Conservation (phyloP, 2,329 filamentous ascomycete species). For the Ceratocystis ficicola region DNA sequence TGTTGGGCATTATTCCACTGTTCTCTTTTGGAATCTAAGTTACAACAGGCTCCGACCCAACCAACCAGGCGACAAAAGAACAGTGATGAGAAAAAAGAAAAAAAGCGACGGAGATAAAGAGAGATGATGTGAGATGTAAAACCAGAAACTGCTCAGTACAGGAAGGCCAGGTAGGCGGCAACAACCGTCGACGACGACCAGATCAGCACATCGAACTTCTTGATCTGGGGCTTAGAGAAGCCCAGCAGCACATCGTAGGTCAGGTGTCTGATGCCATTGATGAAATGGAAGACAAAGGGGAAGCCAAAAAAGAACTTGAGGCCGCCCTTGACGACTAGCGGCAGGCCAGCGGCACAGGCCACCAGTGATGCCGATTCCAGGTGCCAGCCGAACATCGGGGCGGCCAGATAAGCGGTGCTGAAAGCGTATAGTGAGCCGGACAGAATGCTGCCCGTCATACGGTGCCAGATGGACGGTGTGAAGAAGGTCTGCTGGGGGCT, state of each 20-base stretch:
- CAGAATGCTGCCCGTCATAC: constrained; percentile 66
- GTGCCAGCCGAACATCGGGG: constrained; percentile 58
- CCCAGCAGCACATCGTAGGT: constrained; percentile 41
- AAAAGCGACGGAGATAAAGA: not conserved
- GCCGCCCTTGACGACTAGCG: constrained; percentile 46
- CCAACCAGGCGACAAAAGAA: constrained; percentile 3
- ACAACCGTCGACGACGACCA: constrained; percentile 37
- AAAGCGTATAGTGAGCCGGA: constrained; percentile 69
- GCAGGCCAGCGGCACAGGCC: constrained; percentile 46
- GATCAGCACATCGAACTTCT: constrained; percentile 36
- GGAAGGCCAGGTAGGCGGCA: constrained; percentile 37
- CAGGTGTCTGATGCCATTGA: constrained; percentile 46
- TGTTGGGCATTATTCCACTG: not conserved
- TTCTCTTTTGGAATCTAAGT: constrained; percentile 9
- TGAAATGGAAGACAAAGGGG: constrained; percentile 47
- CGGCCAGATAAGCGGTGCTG: constrained; percentile 65
- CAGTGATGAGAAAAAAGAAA: not conserved
- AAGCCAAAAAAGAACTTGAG: constrained; percentile 45
- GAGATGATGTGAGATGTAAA: not conserved
- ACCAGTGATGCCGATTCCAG: constrained; percentile 48
- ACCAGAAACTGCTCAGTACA: constrained; percentile 31
- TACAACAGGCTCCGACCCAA: not conserved
- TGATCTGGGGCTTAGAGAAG: constrained; percentile 38
- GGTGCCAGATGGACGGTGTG: constrained; percentile 58
- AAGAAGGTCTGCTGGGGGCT: constrained; percentile 76